Base-by-base conservation (phyloP, 768 basidiomycete species). In the Amanita pallidorosea region DNA sequence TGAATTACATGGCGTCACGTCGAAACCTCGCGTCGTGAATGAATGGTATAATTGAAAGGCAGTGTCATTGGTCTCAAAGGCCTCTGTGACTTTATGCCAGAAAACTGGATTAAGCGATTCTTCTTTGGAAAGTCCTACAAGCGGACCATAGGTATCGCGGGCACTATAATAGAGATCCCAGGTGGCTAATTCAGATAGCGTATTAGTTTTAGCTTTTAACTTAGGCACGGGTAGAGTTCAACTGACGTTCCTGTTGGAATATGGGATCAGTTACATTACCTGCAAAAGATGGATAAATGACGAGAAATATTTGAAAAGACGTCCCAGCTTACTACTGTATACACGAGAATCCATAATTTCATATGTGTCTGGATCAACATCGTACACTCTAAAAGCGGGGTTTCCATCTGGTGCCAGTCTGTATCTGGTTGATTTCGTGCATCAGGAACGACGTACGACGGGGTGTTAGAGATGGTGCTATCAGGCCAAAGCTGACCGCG, bases 331-430 rank as follows among this genome's bases (percentile, higher is more conserved):
- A 80, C 79, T 69, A 45, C 67, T 64, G 58, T 74, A 78, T 0
- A 74, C 75, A 11, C 67, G 67, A 4, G 70, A 65, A 54, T 84
- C 80, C 74, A 83, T 77, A 45, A 84, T 61, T 56, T 82, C 82
- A 55, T 75, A 82, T 7, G 80, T 81, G 53, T 80, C 79, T 2
- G 80, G 78, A 57, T 84, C 82, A 23, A 84, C 66, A 47, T 82
- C 80, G 58, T 82, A 82, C 0, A 81, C 62, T 47, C 76, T 75
- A 66, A 75, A 81, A 11, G 72, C 73, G 2, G 73, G 78, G 56
- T 79, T 79, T 31, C 71, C 76, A 51, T 67, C 79, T 81, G 49
- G 7, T 7, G 25, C 12, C 11, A 13, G 45, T 52, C 8, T 29
- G 11, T 43, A 20, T 15, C 12, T 51, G 3, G 27, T 9, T 33